A percentile compares a stretch with the other conserved stretches of the same genome.
Evolutionary conservation across 1,284 basidiomycete genomes (phyloP).

Genomic region (Ustilago crameri): DNA sequence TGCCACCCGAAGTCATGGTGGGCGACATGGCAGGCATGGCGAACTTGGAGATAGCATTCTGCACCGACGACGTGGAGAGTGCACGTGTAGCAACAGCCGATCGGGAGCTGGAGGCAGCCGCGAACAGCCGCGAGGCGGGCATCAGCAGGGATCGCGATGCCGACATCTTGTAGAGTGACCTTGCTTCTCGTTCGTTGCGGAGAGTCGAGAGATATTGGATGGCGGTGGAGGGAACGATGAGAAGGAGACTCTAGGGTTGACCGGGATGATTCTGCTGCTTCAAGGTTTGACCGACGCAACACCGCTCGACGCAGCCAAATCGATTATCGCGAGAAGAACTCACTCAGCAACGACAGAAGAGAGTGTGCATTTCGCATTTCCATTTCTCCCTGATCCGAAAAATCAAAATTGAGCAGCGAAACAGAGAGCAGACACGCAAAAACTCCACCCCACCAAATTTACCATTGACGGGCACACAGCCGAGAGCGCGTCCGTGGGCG

Average conservation of each 20-base stretch:
- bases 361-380: slow-evolving; percentile 1
- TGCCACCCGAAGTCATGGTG: slow-evolving; percentile 66
- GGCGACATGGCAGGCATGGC: slow-evolving; percentile 67
- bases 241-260: slow-evolving; percentile 2
- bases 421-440: too few relatives aligned
- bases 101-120: slow-evolving; percentile 22
- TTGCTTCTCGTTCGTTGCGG: background rate
- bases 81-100: slow-evolving; percentile 16
- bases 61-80: slow-evolving; percentile 36
- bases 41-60: slow-evolving; percentile 53
- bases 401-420: too few relatives aligned
- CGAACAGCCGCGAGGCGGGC: slow-evolving; percentile 28
- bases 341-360: background rate
- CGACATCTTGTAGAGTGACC: slow-evolving; percentile 21
- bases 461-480: too few relatives aligned
- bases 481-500: background rate
- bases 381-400: slow-evolving; percentile 25
- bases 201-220: background rate
- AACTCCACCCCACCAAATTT: slow-evolving; percentile 20
- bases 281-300: slow-evolving; percentile 18
- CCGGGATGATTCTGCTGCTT: background rate
- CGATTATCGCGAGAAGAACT: slow-evolving; percentile 35
- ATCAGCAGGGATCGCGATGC: slow-evolving; percentile 26
- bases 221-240: slow-evolving; percentile 2
- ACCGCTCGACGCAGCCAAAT: slow-evolving; percentile 9